phyloP scores from a whole-genome alignment of 148 eudicot species.

The Rhododendron griersonianum region DNA sequence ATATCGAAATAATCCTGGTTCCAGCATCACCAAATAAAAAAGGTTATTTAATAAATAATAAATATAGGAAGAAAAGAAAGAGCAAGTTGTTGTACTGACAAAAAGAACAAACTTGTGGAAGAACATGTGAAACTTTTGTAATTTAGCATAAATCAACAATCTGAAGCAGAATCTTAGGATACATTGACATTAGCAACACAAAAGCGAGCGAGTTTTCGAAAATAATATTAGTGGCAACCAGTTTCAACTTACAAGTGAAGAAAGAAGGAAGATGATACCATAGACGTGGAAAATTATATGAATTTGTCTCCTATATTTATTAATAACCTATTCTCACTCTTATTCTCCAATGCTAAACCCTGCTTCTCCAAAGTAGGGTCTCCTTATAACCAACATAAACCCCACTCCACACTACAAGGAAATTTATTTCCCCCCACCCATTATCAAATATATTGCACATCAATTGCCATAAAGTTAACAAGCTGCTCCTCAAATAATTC shows the following conservation, averaged over 20 bases:
- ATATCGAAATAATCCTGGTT: conserved; percentile 67
- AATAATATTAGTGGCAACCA: not conserved
- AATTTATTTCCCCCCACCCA: not conserved
- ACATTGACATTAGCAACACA: not conserved
- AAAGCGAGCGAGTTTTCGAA: not conserved
- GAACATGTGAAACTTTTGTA: not conserved
- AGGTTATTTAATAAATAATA: not conserved
- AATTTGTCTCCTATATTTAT: not conserved
- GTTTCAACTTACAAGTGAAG: not conserved
- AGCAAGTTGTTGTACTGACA: not conserved
- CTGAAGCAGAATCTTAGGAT: not conserved
- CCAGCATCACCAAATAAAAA: conserved; percentile 7
- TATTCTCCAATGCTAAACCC: not conserved
- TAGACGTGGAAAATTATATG: not conserved
- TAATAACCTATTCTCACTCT: not conserved
- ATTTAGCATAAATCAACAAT: not conserved
- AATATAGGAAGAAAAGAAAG: not conserved
- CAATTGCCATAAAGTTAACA: not conserved
- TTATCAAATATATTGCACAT: not conserved
- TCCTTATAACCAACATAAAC: not conserved
- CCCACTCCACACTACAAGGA: not conserved
- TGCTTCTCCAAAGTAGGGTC: not conserved
- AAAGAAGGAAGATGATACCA: not conserved
- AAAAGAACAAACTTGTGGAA: not conserved
- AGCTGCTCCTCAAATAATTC: not conserved